Evolutionary conservation across 805 yeast species (phyloP), one percentile per base, ranked within the genome.

Genomic region (Candida lessepsii): DNA sequence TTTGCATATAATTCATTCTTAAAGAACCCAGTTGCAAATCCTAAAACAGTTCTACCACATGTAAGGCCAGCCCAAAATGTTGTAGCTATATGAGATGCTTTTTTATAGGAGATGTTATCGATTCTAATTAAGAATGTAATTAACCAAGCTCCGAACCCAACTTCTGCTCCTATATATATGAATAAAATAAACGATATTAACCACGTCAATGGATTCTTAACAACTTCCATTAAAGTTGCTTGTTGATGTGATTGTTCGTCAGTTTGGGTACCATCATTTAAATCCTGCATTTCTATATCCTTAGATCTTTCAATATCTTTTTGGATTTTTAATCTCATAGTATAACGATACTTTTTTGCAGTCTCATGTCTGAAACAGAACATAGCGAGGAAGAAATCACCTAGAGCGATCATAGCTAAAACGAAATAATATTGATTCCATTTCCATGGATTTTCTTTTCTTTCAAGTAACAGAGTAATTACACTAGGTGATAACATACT

Each of bases 21-120:
- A 49, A 78, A 79, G 37, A 49, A 62, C 1, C 74, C 78, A 0
- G 83, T 78, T 7, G 70, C 74, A 52, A 78, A 76, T 1, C 83
- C 83, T 19, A 76, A 51, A 2, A 55, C 49, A 3, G 71, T 58
- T 40, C 82, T 57, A 4, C 82, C 82, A 3, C 56, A 37, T 1
- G 79, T 76, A 52, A 76, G 58, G 13, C 73, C 77, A 4, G 63
- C 46, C 81, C 81, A 77, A 52, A 71, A 77, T 0, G 68, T 43
- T 10, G 79, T 70, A 13, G 80, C 76, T 44, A 75, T 61, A 46
- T 65, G 66, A 2, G 81, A 73, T 6, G 78, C 58, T 5, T 47
- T 29, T 18, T 60, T 51, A 44, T 73, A 74, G 5, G 62, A 33
- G 25, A 58, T 48, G 1, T 59, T 35, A 37, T 68, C 63, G 40